Base-by-base conservation (phyloP, 257 asterid genomes). In the Nicotiana sylvestris region DNA sequence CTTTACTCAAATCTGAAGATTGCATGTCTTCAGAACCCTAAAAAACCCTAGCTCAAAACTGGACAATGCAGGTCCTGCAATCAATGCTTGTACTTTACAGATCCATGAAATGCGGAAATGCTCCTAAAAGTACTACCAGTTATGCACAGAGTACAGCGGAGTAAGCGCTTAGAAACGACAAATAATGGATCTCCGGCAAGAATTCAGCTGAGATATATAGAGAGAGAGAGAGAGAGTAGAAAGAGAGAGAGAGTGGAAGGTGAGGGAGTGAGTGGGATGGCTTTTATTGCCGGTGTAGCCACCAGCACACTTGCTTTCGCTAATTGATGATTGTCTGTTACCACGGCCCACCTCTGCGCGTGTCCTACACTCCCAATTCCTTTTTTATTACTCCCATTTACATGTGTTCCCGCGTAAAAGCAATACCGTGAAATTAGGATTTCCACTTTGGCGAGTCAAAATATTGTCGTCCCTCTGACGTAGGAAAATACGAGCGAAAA, bases 51-150 rank as follows among this genome's bases (percentile, higher is more conserved):
- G 85, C 88, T 84, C 76, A 51, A 43, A 43, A 66, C 81, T 68
- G 76, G 78, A 80, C 95, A 93, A 92, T 93, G 97, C 89, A 66
- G 86, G 82, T 68, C 56, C 87, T 61, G 32, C 32, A 66, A 66
- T 66, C 49, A 46, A 70, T 65, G 18, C 30, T 43, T 51, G 21
- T 25, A 85, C 84, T 82, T 78, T 70, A 74, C 33, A 89, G 91
- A 90, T 87, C 94, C 94, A 82, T 0, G 68, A 87, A 84, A 69
- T 87, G 84, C 87, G 88, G 90, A 84, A 58, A 77, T 81, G 86
- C 84, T 89, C 88, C 74, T 58, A 9, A 46, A 70, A 74, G 43
- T 49, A 49, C 27, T n/a, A 27, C 64, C 64, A 76, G 9, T 8
- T 7, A 55, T 27, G 55, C 78, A 57, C 12, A 66, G 18, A 53